A percentile compares a stretch with the other conserved stretches of the same genome.
Conservation (phyloP, 148 eudicot genomes). For the Euryodendron excelsum region DNA sequence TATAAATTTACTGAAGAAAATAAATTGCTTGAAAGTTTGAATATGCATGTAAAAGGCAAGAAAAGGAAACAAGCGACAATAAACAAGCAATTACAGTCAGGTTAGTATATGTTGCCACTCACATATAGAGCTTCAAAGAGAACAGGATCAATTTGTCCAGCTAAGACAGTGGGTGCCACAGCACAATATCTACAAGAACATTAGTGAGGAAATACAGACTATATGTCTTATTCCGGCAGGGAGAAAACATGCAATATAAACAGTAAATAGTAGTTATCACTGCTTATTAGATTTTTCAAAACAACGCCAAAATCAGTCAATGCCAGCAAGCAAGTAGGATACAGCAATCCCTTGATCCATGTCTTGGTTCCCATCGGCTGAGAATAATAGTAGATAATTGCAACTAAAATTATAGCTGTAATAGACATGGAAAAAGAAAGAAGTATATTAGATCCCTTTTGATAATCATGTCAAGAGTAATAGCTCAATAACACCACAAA, state of each 20-base stretch:
- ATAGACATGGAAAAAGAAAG: constrained; percentile 8
- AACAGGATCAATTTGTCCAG: constrained; percentile 89
- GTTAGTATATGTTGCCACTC: constrained; percentile 29
- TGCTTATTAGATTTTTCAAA: not conserved
- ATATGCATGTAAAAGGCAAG: not conserved
- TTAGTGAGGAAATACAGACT: constrained; percentile 30
- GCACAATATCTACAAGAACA: constrained; percentile 69
- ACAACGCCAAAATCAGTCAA: not conserved
- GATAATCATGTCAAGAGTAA: constrained; percentile 3
- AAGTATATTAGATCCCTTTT: constrained; percentile 14
- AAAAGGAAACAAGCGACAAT: not conserved
- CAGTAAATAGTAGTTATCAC: not conserved
- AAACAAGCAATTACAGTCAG: not conserved
- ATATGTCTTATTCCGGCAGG: not conserved
- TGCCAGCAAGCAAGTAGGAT: constrained; percentile 46
- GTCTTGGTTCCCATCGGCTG: constrained; percentile 69
- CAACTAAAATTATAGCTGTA: constrained; percentile 83
- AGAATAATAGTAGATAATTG: constrained; percentile 78
- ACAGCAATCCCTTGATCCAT: constrained; percentile 82
- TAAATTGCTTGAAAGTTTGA: not conserved
- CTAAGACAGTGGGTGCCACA: constrained; percentile 81
- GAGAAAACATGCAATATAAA: constrained; percentile 8
- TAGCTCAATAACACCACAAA: not conserved
- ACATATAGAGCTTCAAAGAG: constrained; percentile 97
- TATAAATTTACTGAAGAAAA: not conserved